Percentiles rank a stretch among this genome's conserved stretches.
phyloP scores from a whole-genome alignment of 2,329 filamentous ascomycete species.

The Colletotrichum graminicola region DNA sequence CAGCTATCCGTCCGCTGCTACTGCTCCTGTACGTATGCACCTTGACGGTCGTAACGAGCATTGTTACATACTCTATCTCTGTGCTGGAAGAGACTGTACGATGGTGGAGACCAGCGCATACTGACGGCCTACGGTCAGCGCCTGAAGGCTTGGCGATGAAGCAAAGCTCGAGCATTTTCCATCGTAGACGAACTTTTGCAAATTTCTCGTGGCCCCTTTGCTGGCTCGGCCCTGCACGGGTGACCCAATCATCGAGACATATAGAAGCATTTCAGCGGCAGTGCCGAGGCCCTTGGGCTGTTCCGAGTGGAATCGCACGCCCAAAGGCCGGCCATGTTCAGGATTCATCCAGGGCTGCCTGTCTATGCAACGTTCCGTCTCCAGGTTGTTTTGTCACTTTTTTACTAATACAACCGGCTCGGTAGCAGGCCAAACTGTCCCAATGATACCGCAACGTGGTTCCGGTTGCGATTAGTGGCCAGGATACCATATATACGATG shows the following conservation, averaged over 20 bases:
- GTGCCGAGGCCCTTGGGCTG: neutral
- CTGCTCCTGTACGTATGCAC: neutral
- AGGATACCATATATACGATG: neutral
- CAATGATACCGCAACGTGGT: constrained; percentile 5
- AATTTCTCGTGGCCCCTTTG: constrained; percentile 24
- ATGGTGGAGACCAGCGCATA: constrained; percentile 36
- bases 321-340: neutral
- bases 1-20: constrained; percentile 8
- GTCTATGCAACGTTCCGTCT: neutral
- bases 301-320: neutral
- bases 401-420: constrained; percentile 2
- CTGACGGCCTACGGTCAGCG: constrained; percentile 23
- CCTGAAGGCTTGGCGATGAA: constrained; percentile 21
- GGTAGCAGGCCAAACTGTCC: neutral
- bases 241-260: constrained; percentile 6
- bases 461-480: neutral
- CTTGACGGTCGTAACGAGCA: constrained; percentile 23
- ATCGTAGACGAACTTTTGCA: constrained; percentile 36
- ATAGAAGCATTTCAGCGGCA: neutral
- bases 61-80: constrained; percentile 32
- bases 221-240: constrained; percentile 1
- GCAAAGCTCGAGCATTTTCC: neutral
- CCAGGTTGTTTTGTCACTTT: constrained; percentile 4
- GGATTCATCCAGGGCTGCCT: neutral
- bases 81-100: constrained; percentile 14